A percentile compares a stretch with the other conserved stretches of the same genome.
Evolutionary conservation across 1,284 basidiomycete species (phyloP).

Genomic region (Farysia itapuensis): DNA sequence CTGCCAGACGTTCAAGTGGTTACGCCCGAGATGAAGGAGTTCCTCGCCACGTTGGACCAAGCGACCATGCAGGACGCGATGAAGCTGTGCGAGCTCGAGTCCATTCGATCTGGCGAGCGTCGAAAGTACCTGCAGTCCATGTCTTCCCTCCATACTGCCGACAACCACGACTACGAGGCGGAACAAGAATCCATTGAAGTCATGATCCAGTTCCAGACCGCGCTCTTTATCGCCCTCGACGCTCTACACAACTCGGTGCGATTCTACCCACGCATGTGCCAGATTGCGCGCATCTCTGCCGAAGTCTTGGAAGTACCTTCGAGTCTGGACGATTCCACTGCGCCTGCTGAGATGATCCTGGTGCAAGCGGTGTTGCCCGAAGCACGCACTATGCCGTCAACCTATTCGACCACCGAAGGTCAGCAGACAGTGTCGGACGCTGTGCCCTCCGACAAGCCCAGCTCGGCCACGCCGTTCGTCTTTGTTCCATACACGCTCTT

Average conservation of each 20-base stretch:
- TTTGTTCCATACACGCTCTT: conserved; percentile 65
- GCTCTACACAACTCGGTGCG: conserved; percentile 62
- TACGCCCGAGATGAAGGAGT: conserved; percentile 61
- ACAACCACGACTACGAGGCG: conserved; percentile 23
- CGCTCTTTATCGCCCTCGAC: conserved; percentile 63
- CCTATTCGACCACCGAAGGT: conserved; percentile 59
- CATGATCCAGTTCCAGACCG: conserved; percentile 63
- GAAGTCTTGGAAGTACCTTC: conserved; percentile 64
- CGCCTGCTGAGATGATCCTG: conserved; percentile 61
- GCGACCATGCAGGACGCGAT: conserved; percentile 62
- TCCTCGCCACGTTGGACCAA: conserved; percentile 61
- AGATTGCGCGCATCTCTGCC: conserved; percentile 62
- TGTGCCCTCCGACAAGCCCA: conserved; percentile 59
- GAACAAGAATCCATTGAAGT: conserved; percentile 58
- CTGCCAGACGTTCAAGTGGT: conserved; percentile 63
- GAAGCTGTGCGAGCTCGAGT: conserved; percentile 61
- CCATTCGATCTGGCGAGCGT: conserved; percentile 54
- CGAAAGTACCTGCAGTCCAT: conserved; percentile 41
- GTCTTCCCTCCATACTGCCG: conserved; percentile 31
- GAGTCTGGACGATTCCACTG: conserved; percentile 53
- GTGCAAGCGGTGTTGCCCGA: conserved; percentile 63
- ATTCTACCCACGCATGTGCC: conserved; percentile 62
- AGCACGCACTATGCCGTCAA: conserved; percentile 40
- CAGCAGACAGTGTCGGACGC: conserved; percentile 49
- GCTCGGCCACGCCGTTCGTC: conserved; percentile 63